Conservation (phyloP, 2,329 filamentous ascomycete genomes). For the Ophiostoma tasmaniense region DNA sequence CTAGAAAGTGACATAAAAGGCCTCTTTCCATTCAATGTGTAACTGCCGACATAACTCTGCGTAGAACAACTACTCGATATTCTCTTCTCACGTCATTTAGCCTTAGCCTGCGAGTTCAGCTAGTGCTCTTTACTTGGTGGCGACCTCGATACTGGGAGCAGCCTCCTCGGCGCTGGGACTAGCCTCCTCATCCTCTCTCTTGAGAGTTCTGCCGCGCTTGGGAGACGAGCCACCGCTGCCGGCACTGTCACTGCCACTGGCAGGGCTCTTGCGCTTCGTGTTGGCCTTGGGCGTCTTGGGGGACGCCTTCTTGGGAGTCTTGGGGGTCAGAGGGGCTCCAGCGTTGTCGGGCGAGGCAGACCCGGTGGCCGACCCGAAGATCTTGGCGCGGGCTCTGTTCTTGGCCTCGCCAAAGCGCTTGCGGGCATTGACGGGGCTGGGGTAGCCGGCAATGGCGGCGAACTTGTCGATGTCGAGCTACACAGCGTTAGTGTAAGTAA, state of each 20-base stretch:
- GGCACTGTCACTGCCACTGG: not conserved
- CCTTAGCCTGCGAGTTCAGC: not conserved
- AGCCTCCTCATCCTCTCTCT: not conserved
- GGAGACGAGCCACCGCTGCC: not conserved
- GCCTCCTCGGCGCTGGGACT: not conserved
- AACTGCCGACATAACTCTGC: not conserved
- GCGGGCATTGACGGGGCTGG: constrained; percentile 20
- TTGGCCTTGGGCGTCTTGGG: not conserved
- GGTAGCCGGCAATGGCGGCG: constrained; percentile 17
- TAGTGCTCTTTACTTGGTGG: not conserved
- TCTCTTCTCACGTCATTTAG: not conserved
- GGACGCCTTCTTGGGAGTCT: not conserved
- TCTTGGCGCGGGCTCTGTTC: constrained; percentile 32
- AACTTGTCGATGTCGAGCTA: constrained; percentile 21
- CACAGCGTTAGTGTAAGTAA: not conserved
- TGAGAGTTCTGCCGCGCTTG: constrained; percentile 6
- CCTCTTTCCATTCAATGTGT: not conserved
- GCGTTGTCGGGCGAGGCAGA: not conserved
- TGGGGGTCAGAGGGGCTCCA: not conserved
- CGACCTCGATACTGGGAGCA: not conserved
- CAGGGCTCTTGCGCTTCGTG: constrained; percentile 12
- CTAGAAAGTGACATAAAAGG: not conserved
- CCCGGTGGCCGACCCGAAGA: constrained; percentile 8
- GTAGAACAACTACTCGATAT: not conserved
- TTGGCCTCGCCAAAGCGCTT: constrained; percentile 55